A percentile compares a stretch with the other conserved stretches of the same genome.
Conservation (phyloP, 2,329 filamentous ascomycete species). For the Pezicula neosporulosa region DNA sequence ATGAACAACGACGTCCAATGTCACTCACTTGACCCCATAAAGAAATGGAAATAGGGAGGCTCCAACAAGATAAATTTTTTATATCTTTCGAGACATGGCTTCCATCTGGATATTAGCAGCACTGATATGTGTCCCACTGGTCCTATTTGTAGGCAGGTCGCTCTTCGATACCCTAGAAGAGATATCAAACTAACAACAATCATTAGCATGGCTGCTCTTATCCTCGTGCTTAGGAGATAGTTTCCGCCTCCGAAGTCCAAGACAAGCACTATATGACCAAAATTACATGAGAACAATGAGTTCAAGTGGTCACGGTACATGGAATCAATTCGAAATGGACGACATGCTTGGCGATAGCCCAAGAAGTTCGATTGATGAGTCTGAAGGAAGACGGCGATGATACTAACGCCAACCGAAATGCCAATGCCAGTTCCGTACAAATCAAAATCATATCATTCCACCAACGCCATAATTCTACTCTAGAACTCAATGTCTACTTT, state of each 20-base stretch:
- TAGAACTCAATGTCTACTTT: constrained; percentile 31
- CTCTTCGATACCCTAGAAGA: background rate
- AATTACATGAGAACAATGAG: constrained; percentile 28
- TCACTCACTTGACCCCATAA: no score
- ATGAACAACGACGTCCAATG: no score
- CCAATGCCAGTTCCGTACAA: constrained; percentile 8
- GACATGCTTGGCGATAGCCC: constrained; percentile 29
- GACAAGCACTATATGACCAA: constrained; percentile 25
- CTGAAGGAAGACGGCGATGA: constrained; percentile 2
- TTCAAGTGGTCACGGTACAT: constrained; percentile 27
- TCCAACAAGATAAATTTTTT: no score
- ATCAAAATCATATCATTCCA: background rate
- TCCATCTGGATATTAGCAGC: constrained; percentile 18
- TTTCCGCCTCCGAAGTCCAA: constrained; percentile 21
- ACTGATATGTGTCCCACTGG: constrained; percentile 18
- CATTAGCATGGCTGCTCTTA: constrained; percentile 28
- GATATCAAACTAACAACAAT: background rate
- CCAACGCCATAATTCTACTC: background rate
- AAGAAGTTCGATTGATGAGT: constrained; percentile 20
- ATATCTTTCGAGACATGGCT: constrained; percentile 8
- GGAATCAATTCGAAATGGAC: constrained; percentile 31
- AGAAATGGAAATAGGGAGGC: no score
- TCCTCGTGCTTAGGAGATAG: constrained; percentile 30
- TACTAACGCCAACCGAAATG: background rate
- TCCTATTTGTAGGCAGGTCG: constrained; percentile 25